A percentile compares a stretch with the other conserved stretches of the same genome.
phyloP scores from a whole-genome alignment of 169 alveolate species.

The Cryptosporidium viatorum region DNA sequence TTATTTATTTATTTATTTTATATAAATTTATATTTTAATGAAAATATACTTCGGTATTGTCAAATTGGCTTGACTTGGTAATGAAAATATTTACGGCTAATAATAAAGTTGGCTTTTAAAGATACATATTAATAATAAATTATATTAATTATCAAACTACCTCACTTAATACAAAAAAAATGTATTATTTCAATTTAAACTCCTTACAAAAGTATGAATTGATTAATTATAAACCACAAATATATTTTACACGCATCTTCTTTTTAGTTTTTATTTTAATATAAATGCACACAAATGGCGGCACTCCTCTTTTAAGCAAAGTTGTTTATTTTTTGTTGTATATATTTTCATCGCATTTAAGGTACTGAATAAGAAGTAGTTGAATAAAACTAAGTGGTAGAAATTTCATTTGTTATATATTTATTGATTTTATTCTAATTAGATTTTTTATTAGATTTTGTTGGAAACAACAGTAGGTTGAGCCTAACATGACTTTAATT shows the following conservation, averaged over 20 bases:
- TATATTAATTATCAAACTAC: background rate
- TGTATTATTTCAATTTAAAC: no score
- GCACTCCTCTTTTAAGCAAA: background rate
- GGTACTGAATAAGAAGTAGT: no score
- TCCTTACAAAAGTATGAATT: no score
- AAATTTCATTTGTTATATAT: no score
- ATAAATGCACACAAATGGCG: slow-evolving; percentile 15
- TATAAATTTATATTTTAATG: background rate
- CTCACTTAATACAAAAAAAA: background rate
- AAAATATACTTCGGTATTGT: background rate
- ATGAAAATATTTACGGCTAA: background rate
- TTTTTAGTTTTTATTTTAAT: background rate
- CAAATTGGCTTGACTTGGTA: background rate
- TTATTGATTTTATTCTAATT: no score
- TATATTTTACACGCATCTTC: background rate
- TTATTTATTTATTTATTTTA: no score
- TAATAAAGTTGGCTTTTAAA: background rate
- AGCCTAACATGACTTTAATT: no score
- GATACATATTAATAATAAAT: background rate
- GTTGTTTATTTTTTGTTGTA: no score
- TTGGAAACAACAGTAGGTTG: no score
- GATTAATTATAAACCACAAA: background rate
- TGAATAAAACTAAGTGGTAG: no score
- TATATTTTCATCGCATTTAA: no score
- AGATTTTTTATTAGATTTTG: no score